Evolutionary conservation across 2,329 filamentous ascomycete species (phyloP), one percentile per base, ranked within the genome.

Genomic region (Cercospora zeina): DNA sequence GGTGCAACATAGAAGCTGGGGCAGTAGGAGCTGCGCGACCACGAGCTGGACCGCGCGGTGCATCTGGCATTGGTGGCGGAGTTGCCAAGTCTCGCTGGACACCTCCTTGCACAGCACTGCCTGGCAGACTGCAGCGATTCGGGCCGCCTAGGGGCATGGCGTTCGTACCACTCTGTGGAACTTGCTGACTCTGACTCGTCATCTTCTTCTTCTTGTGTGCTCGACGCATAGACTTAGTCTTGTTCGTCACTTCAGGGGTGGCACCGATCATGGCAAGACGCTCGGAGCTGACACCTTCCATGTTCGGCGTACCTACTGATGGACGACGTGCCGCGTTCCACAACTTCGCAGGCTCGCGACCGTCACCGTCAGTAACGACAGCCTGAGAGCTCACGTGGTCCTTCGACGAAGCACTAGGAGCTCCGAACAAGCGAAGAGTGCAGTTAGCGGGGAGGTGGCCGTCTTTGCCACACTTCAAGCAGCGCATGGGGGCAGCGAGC

Each of bases 191-290:
- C n/a, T n/a, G n/a, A n/a, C n/a, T n/a, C n/a, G n/a, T n/a, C n/a
- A n/a, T n/a, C n/a, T n/a, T n/a, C n/a, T n/a, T n/a, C n/a, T n/a
- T n/a, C n/a, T n/a, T n/a, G n/a, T n/a, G n/a, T n/a, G n/a, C n/a
- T n/a, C n/a, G n/a, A n/a, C n/a, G n/a, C n/a, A n/a, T n/a, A n/a
- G n/a, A n/a, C n/a, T n/a, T 21, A n/a, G 21, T 21, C 49, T 47
- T 55, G 7, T 19, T 21, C 8, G n/a, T 21, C 55, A 37, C 55
- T 27, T 36, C 14, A 16, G 60, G 31, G 7, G 55, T 50, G 8
- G 16, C 47, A 19, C 55, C 60, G 6, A 59, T 62, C 60, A 59
- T 58, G 13, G 60, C 60, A 42, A 47, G 60, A 9, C 49, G 47
- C 37, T 58, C 60, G 5, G 47, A 14, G 3, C n/a, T 50, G 36